Percentiles rank a stretch among this genome's conserved stretches.
These are phyloP conservation scores for Tilletia horrida DNA, from an alignment of 1,284 basidiomycete genomes.

Conservation along the genomic window DNA sequence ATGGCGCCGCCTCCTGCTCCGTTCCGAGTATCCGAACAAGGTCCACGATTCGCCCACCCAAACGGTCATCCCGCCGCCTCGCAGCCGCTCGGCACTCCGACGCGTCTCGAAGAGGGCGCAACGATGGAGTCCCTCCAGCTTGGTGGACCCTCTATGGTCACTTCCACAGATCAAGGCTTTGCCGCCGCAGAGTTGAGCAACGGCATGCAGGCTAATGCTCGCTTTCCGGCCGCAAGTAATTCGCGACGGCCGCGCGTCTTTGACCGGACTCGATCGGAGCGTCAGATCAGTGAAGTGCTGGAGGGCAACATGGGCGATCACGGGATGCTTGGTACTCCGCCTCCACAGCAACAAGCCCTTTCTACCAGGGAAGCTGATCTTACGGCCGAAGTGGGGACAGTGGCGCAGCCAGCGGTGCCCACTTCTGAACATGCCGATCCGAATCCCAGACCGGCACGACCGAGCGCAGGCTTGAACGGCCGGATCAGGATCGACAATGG, in stretches of 20 bases:
- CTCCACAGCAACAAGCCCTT: too few relatives aligned
- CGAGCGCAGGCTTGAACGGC: too few relatives aligned
- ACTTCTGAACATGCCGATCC: too few relatives aligned
- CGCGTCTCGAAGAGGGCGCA: background rate
- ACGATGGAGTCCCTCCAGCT: slow-evolving; percentile 1
- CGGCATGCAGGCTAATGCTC: too few relatives aligned
- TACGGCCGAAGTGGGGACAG: too few relatives aligned
- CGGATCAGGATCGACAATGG: slow-evolving; percentile 8
- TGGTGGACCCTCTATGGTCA: background rate
- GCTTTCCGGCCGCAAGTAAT: background rate
- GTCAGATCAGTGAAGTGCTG: slow-evolving; percentile 4
- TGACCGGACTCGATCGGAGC: slow-evolving; percentile 13
- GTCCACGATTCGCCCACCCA: background rate
- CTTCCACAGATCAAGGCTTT: too few relatives aligned
- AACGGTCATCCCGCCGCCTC: background rate
- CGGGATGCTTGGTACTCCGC: slow-evolving; percentile 5
- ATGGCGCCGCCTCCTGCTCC: slow-evolving; percentile 12
- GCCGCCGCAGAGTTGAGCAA: too few relatives aligned
- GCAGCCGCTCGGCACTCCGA: background rate
- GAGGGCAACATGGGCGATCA: background rate
- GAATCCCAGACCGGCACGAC: too few relatives aligned
- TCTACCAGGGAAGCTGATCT: too few relatives aligned
- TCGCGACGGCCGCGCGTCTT: background rate
- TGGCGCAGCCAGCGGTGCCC: too few relatives aligned
- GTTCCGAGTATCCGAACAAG: slow-evolving; percentile 2